phyloP scores from a whole-genome alignment of 1,284 basidiomycete genomes.

The Papiliotrema laurentii region DNA sequence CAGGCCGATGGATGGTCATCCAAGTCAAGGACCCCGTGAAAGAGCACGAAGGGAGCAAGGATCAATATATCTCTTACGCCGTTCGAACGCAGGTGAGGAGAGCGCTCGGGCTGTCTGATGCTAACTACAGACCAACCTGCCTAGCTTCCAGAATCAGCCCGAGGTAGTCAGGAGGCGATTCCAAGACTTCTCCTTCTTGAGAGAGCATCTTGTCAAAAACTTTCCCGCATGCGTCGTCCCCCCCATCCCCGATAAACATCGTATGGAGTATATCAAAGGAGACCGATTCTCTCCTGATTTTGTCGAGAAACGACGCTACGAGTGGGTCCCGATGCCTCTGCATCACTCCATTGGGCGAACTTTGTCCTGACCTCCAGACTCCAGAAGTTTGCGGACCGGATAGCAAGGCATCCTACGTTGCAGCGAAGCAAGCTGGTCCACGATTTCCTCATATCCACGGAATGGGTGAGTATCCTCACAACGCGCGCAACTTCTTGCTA shows the following conservation, averaged over 20 bases:
- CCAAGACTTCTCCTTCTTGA: conserved; percentile 93
- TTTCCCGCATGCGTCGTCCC: conserved; percentile 97
- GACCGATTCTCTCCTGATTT: conserved; percentile 96
- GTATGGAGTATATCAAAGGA: conserved; percentile 93
- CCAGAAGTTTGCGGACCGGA: conserved; percentile 84
- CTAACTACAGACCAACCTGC: conserved; percentile 39
- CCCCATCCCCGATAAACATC: conserved; percentile 92
- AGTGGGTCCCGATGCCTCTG: conserved; percentile 58
- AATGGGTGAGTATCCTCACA: conserved; percentile 70
- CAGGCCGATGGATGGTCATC: conserved; percentile 72
- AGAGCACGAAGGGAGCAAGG: conserved; percentile 92
- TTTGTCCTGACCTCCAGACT: conserved; percentile 67
- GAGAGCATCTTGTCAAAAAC: conserved; percentile 80
- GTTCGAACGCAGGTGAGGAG: conserved; percentile 75
- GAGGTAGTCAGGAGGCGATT: conserved; percentile 81
- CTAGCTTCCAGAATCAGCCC: conserved; percentile 49
- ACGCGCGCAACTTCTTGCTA: neutral
- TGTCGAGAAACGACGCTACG: conserved; percentile 81
- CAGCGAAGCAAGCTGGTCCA: conserved; percentile 83
- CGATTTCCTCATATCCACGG: conserved; percentile 90
- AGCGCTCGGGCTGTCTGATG: neutral
- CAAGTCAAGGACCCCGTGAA: conserved; percentile 88
- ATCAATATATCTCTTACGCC: conserved; percentile 91
- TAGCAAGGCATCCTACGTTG: conserved; percentile 89
- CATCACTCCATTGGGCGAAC: neutral